Conservation (phyloP, 2,329 filamentous ascomycete species). For the Chrysoporthe cubensis region DNA sequence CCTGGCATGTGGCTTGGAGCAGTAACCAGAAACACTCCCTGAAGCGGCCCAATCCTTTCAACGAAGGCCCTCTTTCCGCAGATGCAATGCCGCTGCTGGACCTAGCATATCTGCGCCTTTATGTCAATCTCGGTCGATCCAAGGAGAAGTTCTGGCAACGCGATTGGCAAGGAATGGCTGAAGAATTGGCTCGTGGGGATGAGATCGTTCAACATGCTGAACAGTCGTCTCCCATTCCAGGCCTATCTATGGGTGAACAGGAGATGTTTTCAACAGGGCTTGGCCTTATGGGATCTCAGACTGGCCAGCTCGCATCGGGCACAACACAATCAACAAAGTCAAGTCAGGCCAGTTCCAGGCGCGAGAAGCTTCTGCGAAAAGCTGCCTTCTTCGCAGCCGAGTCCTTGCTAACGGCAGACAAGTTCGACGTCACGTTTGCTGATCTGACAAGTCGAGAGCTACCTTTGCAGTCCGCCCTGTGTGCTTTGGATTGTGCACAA, state of each 20-base stretch:
- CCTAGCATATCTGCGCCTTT: slow-evolving; percentile 87
- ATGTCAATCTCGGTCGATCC: slow-evolving; percentile 88
- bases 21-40: slow-evolving; percentile 83
- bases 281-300: slow-evolving; percentile 55
- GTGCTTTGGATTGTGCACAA: slow-evolving; percentile 90
- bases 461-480: slow-evolving; percentile 88
- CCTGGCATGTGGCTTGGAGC: slow-evolving; percentile 93
- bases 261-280: slow-evolving; percentile 52
- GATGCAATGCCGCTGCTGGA: slow-evolving; percentile 91
- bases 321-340: slow-evolving; percentile 43
- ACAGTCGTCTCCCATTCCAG: slow-evolving; percentile 48
- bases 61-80: slow-evolving; percentile 79
- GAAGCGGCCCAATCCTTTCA: slow-evolving; percentile 83
- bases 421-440: slow-evolving; percentile 81
- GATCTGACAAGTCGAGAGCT: slow-evolving; percentile 84
- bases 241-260: slow-evolving; percentile 12
- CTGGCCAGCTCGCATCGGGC: slow-evolving; percentile 53
- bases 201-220: slow-evolving; percentile 77
- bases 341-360: slow-evolving; percentile 62
- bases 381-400: slow-evolving; percentile 96
- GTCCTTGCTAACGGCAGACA: slow-evolving; percentile 86
- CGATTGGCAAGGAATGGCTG: slow-evolving; percentile 89
- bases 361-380: slow-evolving; percentile 86
- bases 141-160: slow-evolving; percentile 95
- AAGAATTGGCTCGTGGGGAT: slow-evolving; percentile 78